Evolutionary conservation across 768 basidiomycete species (phyloP), one percentile per base, ranked within the genome.

Genomic region (Auriscalpium orientale): DNA sequence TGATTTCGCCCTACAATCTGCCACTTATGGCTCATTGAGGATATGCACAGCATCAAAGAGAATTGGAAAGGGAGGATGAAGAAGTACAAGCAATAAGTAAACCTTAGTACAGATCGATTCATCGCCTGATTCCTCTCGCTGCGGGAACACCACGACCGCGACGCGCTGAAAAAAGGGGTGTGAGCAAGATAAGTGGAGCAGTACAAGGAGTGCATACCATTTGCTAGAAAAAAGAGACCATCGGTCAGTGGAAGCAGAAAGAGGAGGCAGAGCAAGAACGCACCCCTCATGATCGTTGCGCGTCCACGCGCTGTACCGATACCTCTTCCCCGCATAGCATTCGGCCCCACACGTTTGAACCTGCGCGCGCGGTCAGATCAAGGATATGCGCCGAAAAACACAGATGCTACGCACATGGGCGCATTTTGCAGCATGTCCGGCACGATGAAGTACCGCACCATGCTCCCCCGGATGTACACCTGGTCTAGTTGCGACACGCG

Each of bases 351-450:
- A 58, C 97, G 87, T 74, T 98, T 99, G 76, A 99, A 99, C 95
- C 95, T 99, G 69, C 28, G 60, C 58, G 18, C 61, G 54, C 21
- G 0, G 28, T 34, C 54, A 35, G 44, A 21, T 13, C 35, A 28
- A 56, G 49, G 43, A 36, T 13, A 21, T 28, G 4, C 11, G 22
- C 22, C 35, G 33, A 36, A 57, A 47, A 58, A 18, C 22, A 57
- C 43, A 56, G 45, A 38, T 45, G 60, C 54, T 54, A 76, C 90
- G 70, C 68, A 95, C 97, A 99, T 99, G 18, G 97, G 97, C 13
- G 97, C 97, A 70, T 98, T 98, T 69, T 98, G 91, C 63, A 99
- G 77, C 91, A 99, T 98, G 72, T 98, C 97, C 54, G 97, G 97
- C 20, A 99, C 97, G 70, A 98, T 98, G 75, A 98, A 95, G 78